Conservation (phyloP, 2,329 filamentous ascomycete genomes). For the Aspergillus glaucus region DNA sequence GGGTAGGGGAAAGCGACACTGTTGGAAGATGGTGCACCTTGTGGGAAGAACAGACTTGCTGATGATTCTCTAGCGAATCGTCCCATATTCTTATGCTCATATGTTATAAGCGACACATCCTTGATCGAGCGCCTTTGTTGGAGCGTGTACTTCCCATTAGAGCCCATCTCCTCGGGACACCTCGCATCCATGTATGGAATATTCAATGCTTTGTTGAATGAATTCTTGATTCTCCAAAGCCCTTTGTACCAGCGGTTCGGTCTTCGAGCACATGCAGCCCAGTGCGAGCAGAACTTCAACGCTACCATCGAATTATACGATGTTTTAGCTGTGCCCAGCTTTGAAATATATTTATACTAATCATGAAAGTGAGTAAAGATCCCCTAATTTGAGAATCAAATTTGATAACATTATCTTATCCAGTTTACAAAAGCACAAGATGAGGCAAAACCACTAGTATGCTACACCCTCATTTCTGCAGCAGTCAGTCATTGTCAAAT, state of each 20-base stretch:
- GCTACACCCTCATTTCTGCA: slow-evolving; percentile 11
- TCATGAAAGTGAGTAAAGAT: slow-evolving; percentile 15
- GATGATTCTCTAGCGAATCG: slow-evolving; percentile 4
- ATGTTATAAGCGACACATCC: slow-evolving; percentile 9
- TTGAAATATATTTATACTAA: slow-evolving; percentile 18
- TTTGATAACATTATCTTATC: not conserved
- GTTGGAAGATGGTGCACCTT: too few species aligned
- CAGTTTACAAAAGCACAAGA: slow-evolving; percentile 15
- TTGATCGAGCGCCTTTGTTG: slow-evolving; percentile 16
- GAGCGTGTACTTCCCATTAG: slow-evolving; percentile 15
- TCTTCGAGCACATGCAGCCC: slow-evolving; percentile 4
- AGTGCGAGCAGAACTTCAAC: slow-evolving; percentile 11
- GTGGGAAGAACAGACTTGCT: too few species aligned
- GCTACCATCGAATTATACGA: slow-evolving; percentile 17
- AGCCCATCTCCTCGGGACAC: slow-evolving; percentile 7
- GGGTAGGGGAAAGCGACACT: too few species aligned
- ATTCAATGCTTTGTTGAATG: slow-evolving; percentile 14
- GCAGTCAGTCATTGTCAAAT: slow-evolving; percentile 16
- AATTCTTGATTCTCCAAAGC: slow-evolving; percentile 10
- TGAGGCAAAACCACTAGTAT: slow-evolving; percentile 11
- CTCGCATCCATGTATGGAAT: slow-evolving; percentile 14
- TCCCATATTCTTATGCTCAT: slow-evolving; percentile 14
- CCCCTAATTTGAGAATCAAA: not conserved
- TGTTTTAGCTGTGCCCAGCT: slow-evolving; percentile 16
- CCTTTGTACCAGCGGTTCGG: slow-evolving; percentile 9